Evolutionary conservation across 805 yeast species (phyloP), one percentile per base, ranked within the genome.

Genomic region (Cyberlindnera suaveolens): DNA sequence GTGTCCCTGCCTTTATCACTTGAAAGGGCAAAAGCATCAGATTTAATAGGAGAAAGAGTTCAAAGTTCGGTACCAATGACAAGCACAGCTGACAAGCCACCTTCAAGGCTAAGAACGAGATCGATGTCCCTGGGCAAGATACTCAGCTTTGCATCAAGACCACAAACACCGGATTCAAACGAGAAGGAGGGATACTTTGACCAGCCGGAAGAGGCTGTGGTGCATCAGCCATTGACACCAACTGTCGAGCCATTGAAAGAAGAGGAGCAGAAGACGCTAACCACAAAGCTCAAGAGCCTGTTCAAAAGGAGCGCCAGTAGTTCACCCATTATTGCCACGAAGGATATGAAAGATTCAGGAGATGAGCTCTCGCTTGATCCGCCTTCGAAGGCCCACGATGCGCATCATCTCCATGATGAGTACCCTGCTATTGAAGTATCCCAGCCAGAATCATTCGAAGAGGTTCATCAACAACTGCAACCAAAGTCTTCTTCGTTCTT

Each of bases 61-160:
- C 27, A 23, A 10, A 23, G 4, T 10, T 23, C 27, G 6, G 27
- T 23, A 23, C 27, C 27, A 23, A 23, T 23, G 27, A 23, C 27
- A 23, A 23, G 19, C n/a, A 15, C 36, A 33, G 18, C 36, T 33
- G 18, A 16, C 36, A 33, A 33, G 17, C 36, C 19, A 17, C 39
- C 57, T 3, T 46, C 56, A 5, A 58, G 57, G 33, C 52, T 67
- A 14, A 52, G 74, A 45, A 58, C 70, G 4, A 54, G 75, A 40
- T 69, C 75, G 11, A 60, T 67, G 45, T 70, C 75, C 1, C 53
- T 71, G 16, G 64, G 69, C 3, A 62, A 66, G 40, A 51, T 71
- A 15, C 64, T 71, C 47, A 62, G 60, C 38, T 68, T 70, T 50
- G 71, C 67, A 2, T 35, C 48, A 16, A 43, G 46, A 23, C 41